phyloP scores from a whole-genome alignment of 2,329 filamentous ascomycete species.

The Alternaria ethzedia region DNA sequence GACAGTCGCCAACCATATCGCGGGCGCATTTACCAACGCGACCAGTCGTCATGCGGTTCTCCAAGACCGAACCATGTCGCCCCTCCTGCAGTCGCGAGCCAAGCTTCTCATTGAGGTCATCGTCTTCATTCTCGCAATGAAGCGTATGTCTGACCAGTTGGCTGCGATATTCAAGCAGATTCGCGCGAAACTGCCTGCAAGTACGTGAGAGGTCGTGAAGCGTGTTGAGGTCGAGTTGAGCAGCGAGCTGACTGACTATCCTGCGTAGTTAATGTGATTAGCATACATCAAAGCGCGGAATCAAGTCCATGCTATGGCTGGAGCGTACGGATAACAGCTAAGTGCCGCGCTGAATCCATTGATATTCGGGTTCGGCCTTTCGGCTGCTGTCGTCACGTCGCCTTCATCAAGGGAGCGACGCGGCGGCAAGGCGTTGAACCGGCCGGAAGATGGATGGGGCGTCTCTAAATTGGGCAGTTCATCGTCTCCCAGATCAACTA shows the following conservation, averaged over 20 bases:
- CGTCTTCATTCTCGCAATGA: constrained; percentile 76
- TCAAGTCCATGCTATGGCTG: constrained; percentile 40
- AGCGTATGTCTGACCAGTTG: constrained; percentile 77
- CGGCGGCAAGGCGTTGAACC: constrained; percentile 34
- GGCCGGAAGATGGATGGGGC: constrained; percentile 24
- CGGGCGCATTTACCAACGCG: constrained; percentile 82
- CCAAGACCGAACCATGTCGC: constrained; percentile 18
- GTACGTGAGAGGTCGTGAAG: constrained; percentile 83
- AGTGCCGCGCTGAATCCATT: constrained; percentile 67
- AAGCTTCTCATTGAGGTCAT: constrained; percentile 61
- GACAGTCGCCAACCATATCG: constrained; percentile 85
- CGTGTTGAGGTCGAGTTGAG: constrained; percentile 83
- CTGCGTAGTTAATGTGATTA: constrained; percentile 57
- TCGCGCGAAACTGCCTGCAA: constrained; percentile 78
- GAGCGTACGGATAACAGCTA: constrained; percentile 72
- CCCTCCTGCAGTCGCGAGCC: constrained; percentile 42
- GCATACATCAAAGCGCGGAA: constrained; percentile 35
- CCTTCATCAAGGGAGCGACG: constrained; percentile 31
- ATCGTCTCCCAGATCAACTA: constrained; percentile 54
- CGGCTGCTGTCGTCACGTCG: constrained; percentile 26
- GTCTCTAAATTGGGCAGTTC: constrained; percentile 33
- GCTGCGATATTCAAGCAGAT: constrained; percentile 77
- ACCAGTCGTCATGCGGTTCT: constrained; percentile 59
- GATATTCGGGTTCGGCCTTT: constrained; percentile 59
- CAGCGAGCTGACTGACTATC: constrained; percentile 76